Evolutionary conservation across 2,329 filamentous ascomycete genomes (phyloP), one percentile per base, ranked within the genome.

Genomic region (Sarocladiaceae sp.): DNA sequence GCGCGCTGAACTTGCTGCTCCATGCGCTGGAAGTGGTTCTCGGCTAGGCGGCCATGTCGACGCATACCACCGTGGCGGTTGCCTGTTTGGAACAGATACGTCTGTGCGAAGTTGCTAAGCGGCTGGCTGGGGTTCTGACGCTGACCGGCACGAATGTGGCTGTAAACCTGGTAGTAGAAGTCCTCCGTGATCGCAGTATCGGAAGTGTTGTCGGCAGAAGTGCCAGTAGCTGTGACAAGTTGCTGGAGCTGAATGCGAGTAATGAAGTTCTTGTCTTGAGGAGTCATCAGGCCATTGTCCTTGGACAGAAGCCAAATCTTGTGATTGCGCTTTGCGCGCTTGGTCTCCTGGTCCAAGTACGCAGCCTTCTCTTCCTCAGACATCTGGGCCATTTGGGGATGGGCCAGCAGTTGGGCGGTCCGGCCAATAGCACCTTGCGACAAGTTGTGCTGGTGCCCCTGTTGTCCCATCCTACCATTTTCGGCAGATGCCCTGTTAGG

Each of bases 221-320:
- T 93, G 9, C 91, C 91, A 19, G 89, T 95, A 7, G 93, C 90
- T 10, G 91, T 83, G 44, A 98, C 88, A 27, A 98, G 77, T 61
- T 98, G 93, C 67, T 98, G 93, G 43, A 98, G 75, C 62, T 98
- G 93, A 52, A 98, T 98, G 15, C 93, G 83, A 4, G 93, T 97
- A 53, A 98, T 95, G 66, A 97, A 98, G 62, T 96, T 98, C 74
- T 98, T 98, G 67, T 98, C 93, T 60, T 97, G 91, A 1, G 93
- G 93, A 3, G 93, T 98, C 93, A 98, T 98, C 49, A 98, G 69
- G 19, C 93, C 93, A 58, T 98, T 98, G 56, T 95, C 89, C 66
- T 88, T 89, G 19, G 88, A 95, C 44, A 96, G 70, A 33, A 94
- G 73, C 68, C 90, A 91, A 50, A 98, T 97, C 72, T 98, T 98